Base-by-base conservation (phyloP, 1,284 basidiomycete genomes). In the Puccinia hordei region DNA sequence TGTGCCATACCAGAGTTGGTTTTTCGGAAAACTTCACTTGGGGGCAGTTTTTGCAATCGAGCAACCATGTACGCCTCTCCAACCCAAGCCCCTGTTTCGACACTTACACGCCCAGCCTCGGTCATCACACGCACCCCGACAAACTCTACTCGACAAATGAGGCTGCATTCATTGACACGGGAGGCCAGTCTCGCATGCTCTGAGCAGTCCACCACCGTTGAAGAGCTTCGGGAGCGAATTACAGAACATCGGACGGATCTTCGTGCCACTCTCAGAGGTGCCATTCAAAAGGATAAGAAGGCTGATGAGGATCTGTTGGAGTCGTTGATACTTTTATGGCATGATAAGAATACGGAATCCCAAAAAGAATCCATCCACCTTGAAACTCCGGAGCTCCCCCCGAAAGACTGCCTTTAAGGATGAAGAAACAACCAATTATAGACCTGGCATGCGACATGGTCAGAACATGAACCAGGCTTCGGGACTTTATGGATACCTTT, bases 11-110 rank as follows among this genome's bases (percentile, higher is more conserved):
- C 69, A 30, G 69, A 72, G 22, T n/a, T 24, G 22, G 46, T 55
- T 33, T 53, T 38, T 51, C 27, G 46, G 66, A 51, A 51, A 69
- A 19, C 66, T 12, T 55, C 33, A 8, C 33, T 35, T 53, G 69
- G 46, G 6, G 46, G 22, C 13, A 72, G 27, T 49, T 55, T 55
- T 33, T 33, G 6, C 22, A 72, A 38, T 55, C 69, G 69, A 35
- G 69, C 69, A 55, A 72, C 69, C 1, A 72, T 72, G 69, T 55
- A 72, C 51, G 30, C 69, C 4, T 46, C 49, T 33, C 69, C 69
- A 15, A 35, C 69, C 66, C 66, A 69, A 33, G 44, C 66, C 13
- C 66, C 66, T 5, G 66, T 30, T 33, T 0, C 66, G 30, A 24
- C 10, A 30, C 22, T 69, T 19, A 69, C 66, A 15, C 66, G 66